Evolutionary conservation across 805 yeast species (phyloP), one percentile per base, ranked within the genome.

Genomic region (Nakazawaea molendinolei): DNA sequence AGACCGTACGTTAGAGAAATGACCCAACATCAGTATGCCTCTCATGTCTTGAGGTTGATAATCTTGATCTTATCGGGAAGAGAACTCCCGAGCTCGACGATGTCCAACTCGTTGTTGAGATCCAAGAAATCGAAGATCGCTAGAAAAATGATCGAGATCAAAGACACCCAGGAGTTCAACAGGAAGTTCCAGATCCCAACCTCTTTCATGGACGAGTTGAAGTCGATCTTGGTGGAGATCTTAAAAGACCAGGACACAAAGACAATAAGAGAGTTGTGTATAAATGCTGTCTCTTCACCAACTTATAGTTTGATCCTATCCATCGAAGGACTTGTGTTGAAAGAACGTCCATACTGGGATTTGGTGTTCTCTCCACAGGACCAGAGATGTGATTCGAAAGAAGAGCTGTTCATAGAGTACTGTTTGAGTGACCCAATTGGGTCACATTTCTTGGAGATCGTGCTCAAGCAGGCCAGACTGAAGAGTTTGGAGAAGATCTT

Each of bases 381-480:
- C 10, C 72, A 65, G 3, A 76, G 67, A 18, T 66, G 58, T 34
- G 77, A 80, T 43, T 35, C 72, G 1, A 69, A 74, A 40, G 92
- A 84, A 48, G 89, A 74, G 44, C 76, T 92, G 0, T 87, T 83
- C 55, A 79, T 89, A 21, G 95, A 87, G 53, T 83, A 82, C 49
- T 65, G 89, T 37, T 60, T 90, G 24, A 75, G 92, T 7, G 95
- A 87, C 51, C 67, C 94, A 1, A 86, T 89, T n/a, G 98, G 97
- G 0, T 82, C 95, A 1, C 97, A 87, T 58, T 90, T 92, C 63
- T 65, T 90, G 19, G 86, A 92, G 56, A 70, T 79, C 14, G 71
- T 78, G 8, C 65, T 89, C 34, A 74, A 70, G 32, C 72, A 71
- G 40, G 78, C 80, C 43, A 76, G 92, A 45, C 60, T 72, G 43